Evolutionary conservation across 768 basidiomycete genomes (phyloP), one percentile per base, ranked within the genome.

Genomic region (Lepiota subincarnata): DNA sequence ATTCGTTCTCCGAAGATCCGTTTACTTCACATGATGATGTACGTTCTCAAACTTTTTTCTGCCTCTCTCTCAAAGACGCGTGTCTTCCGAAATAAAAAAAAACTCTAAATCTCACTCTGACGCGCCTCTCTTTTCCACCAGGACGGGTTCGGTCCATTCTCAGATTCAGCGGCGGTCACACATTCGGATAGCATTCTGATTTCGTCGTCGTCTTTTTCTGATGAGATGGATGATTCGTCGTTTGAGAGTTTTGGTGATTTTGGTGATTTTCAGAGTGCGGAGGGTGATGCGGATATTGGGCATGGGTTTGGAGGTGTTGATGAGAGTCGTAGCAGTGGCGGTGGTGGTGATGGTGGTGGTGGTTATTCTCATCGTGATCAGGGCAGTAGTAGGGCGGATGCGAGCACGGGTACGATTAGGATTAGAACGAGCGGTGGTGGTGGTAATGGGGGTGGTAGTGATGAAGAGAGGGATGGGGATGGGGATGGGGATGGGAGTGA

Each of bases 201-300:
- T 3, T 77, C 80, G 0, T 76, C 79, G 2, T 79, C 79, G 2
- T 79, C 59, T 8, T 43, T 82, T 55, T 79, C 83, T 0, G 86
- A 86, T 31, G 88, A 89, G 43, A 73, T 76, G 64, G 79, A 78
- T 43, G 82, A 84, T 49, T 74, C 78, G 3, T 79, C 86, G 7
- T 91, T 89, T 59, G 85, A 85, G 47, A 74, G 73, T 50, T 90
- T 91, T 62, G 87, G 87, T 13, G 89, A 91, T 58, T 91, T 92
- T 62, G 87, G 89, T 3, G 89, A 89, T 50, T 89, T 89, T 61
- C 88, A 88, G 60, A 74, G 73, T 48, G 79, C 74, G 1, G 72
- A 67, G 31, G 48, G 45, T 3, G 53, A 48, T 28, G 43, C 46
- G 20, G 57, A 53, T 34, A 38, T 49, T 48, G 52, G 45, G 13